A percentile compares a stretch with the other conserved stretches of the same genome.
Evolutionary conservation across 2,329 filamentous ascomycete genomes (phyloP).

Genomic region (Colletotrichum melonis): DNA sequence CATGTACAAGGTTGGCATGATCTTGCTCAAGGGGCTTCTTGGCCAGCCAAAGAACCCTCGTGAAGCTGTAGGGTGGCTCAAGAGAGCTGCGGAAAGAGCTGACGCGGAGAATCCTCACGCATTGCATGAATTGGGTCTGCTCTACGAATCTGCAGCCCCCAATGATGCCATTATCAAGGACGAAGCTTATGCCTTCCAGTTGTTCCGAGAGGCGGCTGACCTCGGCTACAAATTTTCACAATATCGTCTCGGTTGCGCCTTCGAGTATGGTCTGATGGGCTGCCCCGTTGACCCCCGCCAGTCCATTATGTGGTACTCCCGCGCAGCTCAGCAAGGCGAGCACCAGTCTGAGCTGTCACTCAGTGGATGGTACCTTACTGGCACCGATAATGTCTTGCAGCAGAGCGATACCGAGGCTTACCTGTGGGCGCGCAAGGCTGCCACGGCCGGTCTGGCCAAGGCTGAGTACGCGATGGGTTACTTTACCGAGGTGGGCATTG

Average conservation of each 20-base stretch:
- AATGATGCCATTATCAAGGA: constrained; percentile 84
- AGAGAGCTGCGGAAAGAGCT: constrained; percentile 88
- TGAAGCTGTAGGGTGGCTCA: constrained; percentile 92
- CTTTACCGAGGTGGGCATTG: constrained; percentile 95
- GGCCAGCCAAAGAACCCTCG: constrained; percentile 84
- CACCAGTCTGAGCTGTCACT: constrained; percentile 90
- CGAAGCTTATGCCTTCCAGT: constrained; percentile 80
- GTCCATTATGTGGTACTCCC: constrained; percentile 94
- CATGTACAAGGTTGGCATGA: constrained; percentile 99
- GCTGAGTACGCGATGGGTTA: constrained; percentile 99
- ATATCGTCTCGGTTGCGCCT: constrained; percentile 87
- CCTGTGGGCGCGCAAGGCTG: constrained; percentile 95
- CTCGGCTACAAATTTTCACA: constrained; percentile 96
- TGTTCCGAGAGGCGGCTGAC: constrained; percentile 88
- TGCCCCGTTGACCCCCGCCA: constrained; percentile 84
- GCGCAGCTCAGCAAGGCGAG: constrained; percentile 90
- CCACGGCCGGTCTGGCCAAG: constrained; percentile 87
- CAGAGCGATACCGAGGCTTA: constrained; percentile 98
- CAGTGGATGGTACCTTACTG: constrained; percentile 95
- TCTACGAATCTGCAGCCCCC: constrained; percentile 72
- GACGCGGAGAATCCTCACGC: constrained; percentile 94
- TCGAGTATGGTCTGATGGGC: constrained; percentile 88
- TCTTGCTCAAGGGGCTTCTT: constrained; percentile 91
- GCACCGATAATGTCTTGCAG: constrained; percentile 85
- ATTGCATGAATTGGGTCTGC: constrained; percentile 83